Evolutionary conservation across 805 yeast genomes (phyloP), one percentile per base, ranked within the genome.

Genomic region (Kodamaea restingae): DNA sequence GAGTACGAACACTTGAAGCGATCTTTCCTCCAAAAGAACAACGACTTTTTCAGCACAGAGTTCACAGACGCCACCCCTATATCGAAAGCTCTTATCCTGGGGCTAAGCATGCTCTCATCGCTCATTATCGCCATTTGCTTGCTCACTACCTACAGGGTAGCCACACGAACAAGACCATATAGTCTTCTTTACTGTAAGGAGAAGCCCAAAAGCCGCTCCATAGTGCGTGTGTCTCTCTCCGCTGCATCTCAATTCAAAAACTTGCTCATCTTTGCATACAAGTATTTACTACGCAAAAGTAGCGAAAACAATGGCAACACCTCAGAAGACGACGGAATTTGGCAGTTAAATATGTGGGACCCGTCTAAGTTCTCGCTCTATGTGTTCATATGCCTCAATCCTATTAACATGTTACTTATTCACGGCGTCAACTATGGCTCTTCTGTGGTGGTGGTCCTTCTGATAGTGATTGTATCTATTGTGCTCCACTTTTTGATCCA

Each of bases 301-400:
- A n/a, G n/a, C n/a, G n/a, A 33, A 8, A 36, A 26, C 12, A 12
- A 25, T 10, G 21, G 32, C 8, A 20, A 18, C 12, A 50, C 44
- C 20, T 21, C 21, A 6, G 37, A 40, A 1, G 51, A 64, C 21
- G 61, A 64, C 11, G 35, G 62, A 15, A 70, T 71, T 24, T 82
- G 83, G 77, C 73, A 76, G 41, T 55, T 84, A 30, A 62, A 60
- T 14, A 73, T 82, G 36, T 84, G 95, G 95, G 65, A 68, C 31
- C 91, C 91, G 0, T 71, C 82, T 0, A 67, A 67, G 45, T 80
- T 81, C 53, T 70, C 70, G 22, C 62, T 82, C 4, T 60, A 65
- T 35, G 48, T 83, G 2, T 67, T 75, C 20, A 64, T 76, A 2
- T 57, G 75, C 1, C 79, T 78, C 45, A 79, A 86, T 6, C 93